Base-by-base conservation (phyloP, 345 rosid species). In the Abelmoschus esculentus region DNA sequence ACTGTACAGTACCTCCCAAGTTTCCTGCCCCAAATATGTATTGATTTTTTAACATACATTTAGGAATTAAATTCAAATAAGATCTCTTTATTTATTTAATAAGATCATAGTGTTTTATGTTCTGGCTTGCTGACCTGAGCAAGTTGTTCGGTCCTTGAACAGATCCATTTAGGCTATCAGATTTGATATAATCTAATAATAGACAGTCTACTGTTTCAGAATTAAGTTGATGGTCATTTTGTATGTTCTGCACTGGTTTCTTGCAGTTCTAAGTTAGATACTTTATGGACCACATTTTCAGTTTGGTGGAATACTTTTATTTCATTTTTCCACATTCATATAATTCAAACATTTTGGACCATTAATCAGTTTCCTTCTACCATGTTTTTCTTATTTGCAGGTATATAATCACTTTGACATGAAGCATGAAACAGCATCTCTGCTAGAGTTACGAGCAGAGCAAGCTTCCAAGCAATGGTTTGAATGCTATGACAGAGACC, bases 341-440 rank as follows among this genome's bases (percentile, higher is more conserved):
- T 15, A 42, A 55, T 18, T 40, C 32, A 3, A 26, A 66, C 54
- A n/a, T 40, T 7, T 18, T 7, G 12, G 34, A 3, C 42, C 7
- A 19, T 29, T 57, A 55, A 12, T 59, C 44, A 17, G 38, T 73
- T 19, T 40, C 70, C 22, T 36, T 26, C 36, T 9, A 11, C 15
- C 40, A 40, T 53, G 29, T 19, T 78, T 67, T 69, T 34, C 13
- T 17, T 69, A 67, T 59, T 77, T 75, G 50, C 90, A 95, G 99
- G 97, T 95, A 54, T 95, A 90, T 76, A 91, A 84, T 69, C 96
- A 95, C 78, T 95, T 95, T 65, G 93, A 91, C 78, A 91, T 95
- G 99, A 95, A 87, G 80, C 96, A 95, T 70, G 99, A 95, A 82
- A 90, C 90, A 15, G 98, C 96, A 55, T 79, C 92, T 72, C 86